Evolutionary conservation across 1,284 basidiomycete species (phyloP).

Genomic region (Pseudozyma thailandica): DNA sequence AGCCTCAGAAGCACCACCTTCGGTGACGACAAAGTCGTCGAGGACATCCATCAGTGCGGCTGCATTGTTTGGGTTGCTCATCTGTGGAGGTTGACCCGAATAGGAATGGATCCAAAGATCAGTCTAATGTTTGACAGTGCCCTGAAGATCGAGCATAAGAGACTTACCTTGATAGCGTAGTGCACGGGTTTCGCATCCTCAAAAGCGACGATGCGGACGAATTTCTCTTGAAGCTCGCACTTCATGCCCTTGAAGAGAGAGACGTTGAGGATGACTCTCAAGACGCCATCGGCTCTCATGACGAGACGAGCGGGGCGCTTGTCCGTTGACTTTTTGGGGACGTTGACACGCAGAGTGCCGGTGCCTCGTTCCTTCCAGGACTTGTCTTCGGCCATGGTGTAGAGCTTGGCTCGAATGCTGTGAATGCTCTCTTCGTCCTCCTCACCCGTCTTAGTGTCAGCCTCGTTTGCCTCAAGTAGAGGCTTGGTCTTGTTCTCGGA

Average conservation of each 20-base stretch:
- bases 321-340: conserved; percentile 73
- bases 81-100: conserved; percentile 4
- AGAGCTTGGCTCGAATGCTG: conserved; percentile 87
- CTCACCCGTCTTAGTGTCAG: conserved; percentile 77
- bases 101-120: background rate
- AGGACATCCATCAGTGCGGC: conserved; percentile 50
- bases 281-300: conserved; percentile 93
- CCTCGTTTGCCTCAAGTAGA: conserved; percentile 31
- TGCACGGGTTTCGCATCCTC: conserved; percentile 60
- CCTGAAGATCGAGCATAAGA: background rate
- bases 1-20: conserved; percentile 18
- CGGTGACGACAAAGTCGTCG: conserved; percentile 29
- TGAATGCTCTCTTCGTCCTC: conserved; percentile 88
- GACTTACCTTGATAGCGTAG: conserved; percentile 62
- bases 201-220: conserved; percentile 62
- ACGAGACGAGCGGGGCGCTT: conserved; percentile 79
- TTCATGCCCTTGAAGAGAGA: conserved; percentile 87
- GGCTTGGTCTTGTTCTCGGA: conserved; percentile 21
- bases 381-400: conserved; percentile 73
- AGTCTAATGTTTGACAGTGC: background rate
- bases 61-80: conserved; percentile 51
- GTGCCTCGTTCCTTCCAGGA: conserved; percentile 90
- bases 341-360: conserved; percentile 83
- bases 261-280: conserved; percentile 84
- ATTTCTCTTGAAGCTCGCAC: conserved; percentile 75